These are phyloP conservation scores for Colletotrichum sp. DNA, from an alignment of 2,329 filamentous ascomycete species.

Conservation along the genomic window DNA sequence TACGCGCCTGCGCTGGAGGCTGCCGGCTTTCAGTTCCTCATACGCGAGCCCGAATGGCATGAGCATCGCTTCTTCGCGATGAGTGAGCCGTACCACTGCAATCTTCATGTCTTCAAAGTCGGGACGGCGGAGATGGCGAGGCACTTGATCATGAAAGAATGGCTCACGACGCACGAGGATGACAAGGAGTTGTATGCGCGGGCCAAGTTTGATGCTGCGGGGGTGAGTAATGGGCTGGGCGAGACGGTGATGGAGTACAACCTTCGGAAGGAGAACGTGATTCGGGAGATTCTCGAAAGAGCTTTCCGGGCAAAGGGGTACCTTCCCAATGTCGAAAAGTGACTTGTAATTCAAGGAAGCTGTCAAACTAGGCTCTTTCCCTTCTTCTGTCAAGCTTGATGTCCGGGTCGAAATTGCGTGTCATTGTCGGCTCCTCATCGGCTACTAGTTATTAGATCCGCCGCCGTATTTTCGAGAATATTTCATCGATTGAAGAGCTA, in stretches of 20 bases:
- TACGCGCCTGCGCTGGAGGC: constrained; percentile 48
- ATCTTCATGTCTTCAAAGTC: constrained; percentile 53
- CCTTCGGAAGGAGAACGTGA: constrained; percentile 41
- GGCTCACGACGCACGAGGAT: constrained; percentile 38
- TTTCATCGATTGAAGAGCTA: background rate
- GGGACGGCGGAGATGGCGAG: constrained; percentile 43
- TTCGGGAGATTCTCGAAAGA: constrained; percentile 40
- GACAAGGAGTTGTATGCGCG: constrained; percentile 44
- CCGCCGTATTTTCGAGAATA: background rate
- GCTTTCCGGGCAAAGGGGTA: constrained; percentile 32
- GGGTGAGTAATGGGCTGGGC: constrained; percentile 28
- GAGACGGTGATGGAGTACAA: constrained; percentile 43
- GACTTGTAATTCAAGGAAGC: background rate
- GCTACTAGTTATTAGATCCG: background rate
- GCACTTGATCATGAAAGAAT: constrained; percentile 49
- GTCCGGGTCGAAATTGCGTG: background rate
- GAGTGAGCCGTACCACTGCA: constrained; percentile 37
- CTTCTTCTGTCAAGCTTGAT: background rate
- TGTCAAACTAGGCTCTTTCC: background rate
- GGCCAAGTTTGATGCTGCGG: constrained; percentile 40
- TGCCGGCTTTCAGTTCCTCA: constrained; percentile 48
- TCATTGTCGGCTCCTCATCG: background rate
- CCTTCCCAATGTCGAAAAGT: background rate
- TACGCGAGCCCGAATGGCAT: constrained; percentile 51
- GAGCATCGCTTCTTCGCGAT: constrained; percentile 50